phyloP scores from a whole-genome alignment of 2,329 filamentous ascomycete genomes.

The Helminthosporium solani region DNA sequence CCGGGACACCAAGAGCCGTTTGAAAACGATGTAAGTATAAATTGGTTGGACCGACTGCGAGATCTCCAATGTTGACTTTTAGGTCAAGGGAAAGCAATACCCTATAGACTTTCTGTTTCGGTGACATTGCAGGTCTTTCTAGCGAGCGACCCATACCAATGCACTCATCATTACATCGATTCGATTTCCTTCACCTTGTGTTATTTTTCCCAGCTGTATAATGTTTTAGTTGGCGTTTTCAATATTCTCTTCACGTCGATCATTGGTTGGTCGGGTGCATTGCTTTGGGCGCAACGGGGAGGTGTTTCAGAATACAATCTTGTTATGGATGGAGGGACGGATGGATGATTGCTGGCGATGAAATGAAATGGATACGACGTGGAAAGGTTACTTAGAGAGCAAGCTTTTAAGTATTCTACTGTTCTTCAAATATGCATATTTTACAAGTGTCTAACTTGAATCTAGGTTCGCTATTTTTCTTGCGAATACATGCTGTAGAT shows the following conservation, averaged over 20 bases:
- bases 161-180: background rate
- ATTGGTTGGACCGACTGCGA: background rate
- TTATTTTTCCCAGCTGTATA: background rate
- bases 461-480: background rate
- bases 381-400: background rate
- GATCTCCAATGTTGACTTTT: background rate
- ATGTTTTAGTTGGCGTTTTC: constrained; percentile 1
- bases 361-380: background rate
- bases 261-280: background rate
- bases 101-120: constrained; percentile 5
- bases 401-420: background rate
- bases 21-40: background rate
- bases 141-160: background rate
- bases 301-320: background rate
- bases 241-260: background rate
- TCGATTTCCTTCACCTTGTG: background rate
- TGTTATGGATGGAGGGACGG: background rate
- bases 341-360: background rate
- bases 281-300: background rate
- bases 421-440: background rate
- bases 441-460: background rate
- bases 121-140: background rate
- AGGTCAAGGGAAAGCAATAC: constrained; percentile 1
- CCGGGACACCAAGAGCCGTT: constrained; percentile 32
- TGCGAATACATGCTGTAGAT: background rate